phyloP scores from a whole-genome alignment of 139 green algal species.

The Tetradesmus lagerheimii region DNA sequence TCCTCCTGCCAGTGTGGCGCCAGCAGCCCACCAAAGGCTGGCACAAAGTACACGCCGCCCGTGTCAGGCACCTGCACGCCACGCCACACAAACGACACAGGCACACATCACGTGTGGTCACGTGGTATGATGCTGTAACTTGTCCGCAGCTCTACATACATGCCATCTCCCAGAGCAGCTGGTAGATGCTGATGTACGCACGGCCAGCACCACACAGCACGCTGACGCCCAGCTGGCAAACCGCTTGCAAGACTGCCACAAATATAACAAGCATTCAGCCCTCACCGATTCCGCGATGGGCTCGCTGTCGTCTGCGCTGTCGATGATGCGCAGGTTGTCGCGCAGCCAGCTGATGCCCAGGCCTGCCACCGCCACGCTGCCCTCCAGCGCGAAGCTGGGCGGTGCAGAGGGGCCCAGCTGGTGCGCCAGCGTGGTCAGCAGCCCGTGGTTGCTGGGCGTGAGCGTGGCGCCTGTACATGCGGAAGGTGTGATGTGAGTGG shows the following conservation, averaged over 20 bases:
- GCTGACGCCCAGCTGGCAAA: too few relatives aligned
- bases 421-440: conserved; percentile 94
- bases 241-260: too few relatives aligned
- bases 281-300: conserved; percentile 61
- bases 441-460: conserved; percentile 84
- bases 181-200: too few relatives aligned
- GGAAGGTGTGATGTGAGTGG: too few relatives aligned
- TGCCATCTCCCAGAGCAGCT: too few relatives aligned
- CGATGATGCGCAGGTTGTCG: conserved; percentile 89
- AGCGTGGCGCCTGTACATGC: background rate
- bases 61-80: conserved; percentile 64
- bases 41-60: conserved; percentile 96
- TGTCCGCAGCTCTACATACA: too few relatives aligned
- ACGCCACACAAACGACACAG: too few relatives aligned
- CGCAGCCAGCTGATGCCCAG: conserved; percentile 87
- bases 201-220: too few relatives aligned
- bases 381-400: conserved; percentile 91
- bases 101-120: too few relatives aligned
- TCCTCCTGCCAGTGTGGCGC: conserved; percentile 93
- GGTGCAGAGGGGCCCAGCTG: conserved; percentile 78
- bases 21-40: conserved; percentile 95
- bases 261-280: too few relatives aligned
- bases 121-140: too few relatives aligned
- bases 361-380: conserved; percentile 88
- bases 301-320: conserved; percentile 66